Percentiles rank a stretch among this genome's conserved stretches.
phyloP scores from a whole-genome alignment of 2,329 filamentous ascomycete species.

The Onygenales sp. region DNA sequence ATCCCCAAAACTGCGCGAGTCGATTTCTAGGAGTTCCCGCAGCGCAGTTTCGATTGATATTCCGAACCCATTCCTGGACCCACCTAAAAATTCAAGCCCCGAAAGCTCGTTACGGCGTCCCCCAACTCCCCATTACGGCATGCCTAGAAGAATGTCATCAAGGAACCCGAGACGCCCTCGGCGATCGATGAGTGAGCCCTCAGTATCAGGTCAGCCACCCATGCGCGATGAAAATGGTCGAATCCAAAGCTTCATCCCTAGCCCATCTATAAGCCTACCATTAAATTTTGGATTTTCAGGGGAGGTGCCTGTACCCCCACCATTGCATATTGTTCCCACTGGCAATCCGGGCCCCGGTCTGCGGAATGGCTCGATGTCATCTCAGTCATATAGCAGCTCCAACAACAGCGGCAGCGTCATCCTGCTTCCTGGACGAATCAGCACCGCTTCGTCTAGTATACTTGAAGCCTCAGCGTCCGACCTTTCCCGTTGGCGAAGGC shows the following conservation, averaged over 20 bases:
- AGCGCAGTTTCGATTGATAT: background rate
- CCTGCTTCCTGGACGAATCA: slow-evolving; percentile 18
- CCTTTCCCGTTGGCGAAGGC: slow-evolving; percentile 11
- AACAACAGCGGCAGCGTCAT: slow-evolving; percentile 21
- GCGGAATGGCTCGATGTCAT: background rate
- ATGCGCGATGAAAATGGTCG: background rate
- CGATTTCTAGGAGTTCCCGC: background rate
- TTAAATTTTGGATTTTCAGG: slow-evolving; percentile 4
- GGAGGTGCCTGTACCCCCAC: background rate
- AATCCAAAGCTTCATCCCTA: slow-evolving; percentile 7
- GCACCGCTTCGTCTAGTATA: slow-evolving; percentile 6
- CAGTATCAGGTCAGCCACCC: background rate
- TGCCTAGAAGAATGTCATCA: background rate
- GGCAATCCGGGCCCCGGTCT: background rate
- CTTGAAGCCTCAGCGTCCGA: slow-evolving; percentile 7
- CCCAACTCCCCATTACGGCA: background rate
- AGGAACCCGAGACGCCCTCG: background rate
- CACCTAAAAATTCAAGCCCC: background rate
- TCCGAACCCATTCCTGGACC: background rate
- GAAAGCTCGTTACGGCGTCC: background rate
- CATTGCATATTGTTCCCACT: background rate
- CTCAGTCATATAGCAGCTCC: slow-evolving; percentile 6
- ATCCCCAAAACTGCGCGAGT: background rate
- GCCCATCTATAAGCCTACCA: slow-evolving; percentile 5
- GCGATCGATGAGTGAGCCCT: background rate